These are phyloP conservation scores for Pouteria glomerata DNA, from an alignment of 148 eudicot species.

Conservation along the genomic window DNA sequence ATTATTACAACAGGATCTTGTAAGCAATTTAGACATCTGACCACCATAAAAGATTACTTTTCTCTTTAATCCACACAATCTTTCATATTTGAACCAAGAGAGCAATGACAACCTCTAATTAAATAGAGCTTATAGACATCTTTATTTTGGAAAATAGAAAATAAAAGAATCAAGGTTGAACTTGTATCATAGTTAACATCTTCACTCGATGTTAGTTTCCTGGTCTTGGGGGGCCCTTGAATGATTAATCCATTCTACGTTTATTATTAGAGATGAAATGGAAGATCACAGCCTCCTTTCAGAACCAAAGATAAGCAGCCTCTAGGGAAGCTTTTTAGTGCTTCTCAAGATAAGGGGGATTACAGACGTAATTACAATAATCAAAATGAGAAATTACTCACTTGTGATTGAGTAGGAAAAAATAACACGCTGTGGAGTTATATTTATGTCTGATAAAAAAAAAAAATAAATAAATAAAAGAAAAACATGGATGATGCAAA, in stretches of 20 bases:
- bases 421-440: background rate
- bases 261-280: background rate
- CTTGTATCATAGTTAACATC: background rate
- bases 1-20: background rate
- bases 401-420: too few species aligned
- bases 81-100: background rate
- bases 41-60: background rate
- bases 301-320: slow-evolving; percentile 8
- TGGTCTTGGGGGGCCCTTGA: background rate
- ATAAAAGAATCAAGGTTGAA: background rate
- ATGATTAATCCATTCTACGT: background rate
- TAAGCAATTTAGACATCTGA: background rate
- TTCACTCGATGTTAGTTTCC: too few species aligned
- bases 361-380: background rate
- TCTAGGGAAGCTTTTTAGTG: background rate
- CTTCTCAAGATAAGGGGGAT: background rate
- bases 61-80: background rate
- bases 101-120: background rate
- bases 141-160: background rate
- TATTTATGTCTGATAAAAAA: too few species aligned
- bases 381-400: background rate
- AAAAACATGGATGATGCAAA: background rate
- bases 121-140: background rate
- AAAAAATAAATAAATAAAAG: background rate
- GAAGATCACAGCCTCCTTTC: background rate